phyloP scores from a whole-genome alignment of 345 rosid species.

The Populus ilicifolia region DNA sequence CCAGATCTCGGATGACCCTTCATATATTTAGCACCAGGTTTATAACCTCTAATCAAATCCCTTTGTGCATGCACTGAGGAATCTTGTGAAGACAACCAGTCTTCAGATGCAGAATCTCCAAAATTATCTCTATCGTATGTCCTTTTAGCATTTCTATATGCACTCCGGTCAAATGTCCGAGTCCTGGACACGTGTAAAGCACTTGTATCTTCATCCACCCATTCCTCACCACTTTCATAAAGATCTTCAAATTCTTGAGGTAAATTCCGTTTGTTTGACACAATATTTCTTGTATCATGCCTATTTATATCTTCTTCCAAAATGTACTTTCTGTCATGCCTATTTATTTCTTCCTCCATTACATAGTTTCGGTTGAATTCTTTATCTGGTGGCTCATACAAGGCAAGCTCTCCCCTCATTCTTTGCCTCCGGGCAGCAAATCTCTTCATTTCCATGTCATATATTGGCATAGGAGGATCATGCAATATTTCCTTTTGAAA shows the following conservation, averaged over 20 bases:
- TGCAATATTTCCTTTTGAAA: conserved; percentile 32
- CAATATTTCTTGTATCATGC: conserved; percentile 23
- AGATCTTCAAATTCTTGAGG: conserved; percentile 32
- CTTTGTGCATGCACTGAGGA: conserved; percentile 29
- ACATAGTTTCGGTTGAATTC: conserved; percentile 29
- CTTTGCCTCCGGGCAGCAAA: conserved; percentile 33
- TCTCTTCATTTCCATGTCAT: conserved; percentile 29
- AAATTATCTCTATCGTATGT: conserved; percentile 25
- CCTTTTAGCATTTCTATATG: conserved; percentile 34
- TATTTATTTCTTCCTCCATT: conserved; percentile 25
- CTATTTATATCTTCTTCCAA: conserved; percentile 28
- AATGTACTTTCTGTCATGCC: conserved; percentile 30
- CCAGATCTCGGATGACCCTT: conserved; percentile 30
- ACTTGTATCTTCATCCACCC: conserved; percentile 35
- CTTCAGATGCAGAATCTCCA: conserved; percentile 33
- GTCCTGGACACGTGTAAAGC: conserved; percentile 24
- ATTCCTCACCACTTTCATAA: conserved; percentile 36
- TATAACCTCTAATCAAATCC: conserved; percentile 32
- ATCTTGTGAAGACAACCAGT: conserved; percentile 30
- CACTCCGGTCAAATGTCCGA: conserved; percentile 26
- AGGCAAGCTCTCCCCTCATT: conserved; percentile 32
- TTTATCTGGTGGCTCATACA: conserved; percentile 28
- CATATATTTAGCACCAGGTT: conserved; percentile 28
- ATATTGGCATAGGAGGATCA: conserved; percentile 19
- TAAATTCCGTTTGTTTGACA: conserved; percentile 32